Evolutionary conservation across 495 filamentous ascomycete genomes (phyloP).

Genomic region (Darksidea phi): DNA sequence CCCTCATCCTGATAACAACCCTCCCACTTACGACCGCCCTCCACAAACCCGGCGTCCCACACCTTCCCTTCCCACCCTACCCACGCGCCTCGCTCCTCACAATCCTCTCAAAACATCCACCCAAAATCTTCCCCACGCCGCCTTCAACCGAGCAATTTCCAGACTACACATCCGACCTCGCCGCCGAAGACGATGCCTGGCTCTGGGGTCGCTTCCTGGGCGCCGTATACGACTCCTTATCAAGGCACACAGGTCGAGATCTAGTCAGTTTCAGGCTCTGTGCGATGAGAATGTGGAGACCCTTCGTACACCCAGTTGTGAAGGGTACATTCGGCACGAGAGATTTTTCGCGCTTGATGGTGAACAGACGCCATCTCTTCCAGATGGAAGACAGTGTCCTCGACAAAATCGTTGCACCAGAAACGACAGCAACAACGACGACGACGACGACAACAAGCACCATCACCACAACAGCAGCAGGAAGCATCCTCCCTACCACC

Average conservation of each 20-base stretch:
- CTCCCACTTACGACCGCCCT: slow-evolving; percentile 69
- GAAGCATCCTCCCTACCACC: too few species aligned
- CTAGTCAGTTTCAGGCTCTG: slow-evolving; percentile 59
- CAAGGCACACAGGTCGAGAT: slow-evolving; percentile 63
- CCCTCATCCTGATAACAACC: slow-evolving; percentile 73
- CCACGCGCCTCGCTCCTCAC: slow-evolving; percentile 71
- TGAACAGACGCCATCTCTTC: slow-evolving; percentile 70
- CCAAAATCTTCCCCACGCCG: slow-evolving; percentile 48
- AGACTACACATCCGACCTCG: slow-evolving; percentile 55
- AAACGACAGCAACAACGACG: neutral
- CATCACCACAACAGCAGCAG: too few species aligned
- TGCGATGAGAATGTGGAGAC: slow-evolving; percentile 64
- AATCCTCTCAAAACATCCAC: slow-evolving; percentile 60
- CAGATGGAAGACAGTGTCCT: slow-evolving; percentile 72
- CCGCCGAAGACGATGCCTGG: slow-evolving; percentile 47
- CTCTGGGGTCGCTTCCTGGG: slow-evolving; percentile 77
- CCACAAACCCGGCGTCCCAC: slow-evolving; percentile 67
- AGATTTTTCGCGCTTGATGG: slow-evolving; percentile 78
- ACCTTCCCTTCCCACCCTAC: slow-evolving; percentile 84
- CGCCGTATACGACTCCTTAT: slow-evolving; percentile 70
- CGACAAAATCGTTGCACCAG: slow-evolving; percentile 61
- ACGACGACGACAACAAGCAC: neutral
- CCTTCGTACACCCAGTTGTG: slow-evolving; percentile 65
- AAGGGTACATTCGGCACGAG: slow-evolving; percentile 64
- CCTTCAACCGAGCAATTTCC: slow-evolving; percentile 36